phyloP scores from a whole-genome alignment of 2,329 filamentous ascomycete species.

The Colletotrichum gloeosporioides region DNA sequence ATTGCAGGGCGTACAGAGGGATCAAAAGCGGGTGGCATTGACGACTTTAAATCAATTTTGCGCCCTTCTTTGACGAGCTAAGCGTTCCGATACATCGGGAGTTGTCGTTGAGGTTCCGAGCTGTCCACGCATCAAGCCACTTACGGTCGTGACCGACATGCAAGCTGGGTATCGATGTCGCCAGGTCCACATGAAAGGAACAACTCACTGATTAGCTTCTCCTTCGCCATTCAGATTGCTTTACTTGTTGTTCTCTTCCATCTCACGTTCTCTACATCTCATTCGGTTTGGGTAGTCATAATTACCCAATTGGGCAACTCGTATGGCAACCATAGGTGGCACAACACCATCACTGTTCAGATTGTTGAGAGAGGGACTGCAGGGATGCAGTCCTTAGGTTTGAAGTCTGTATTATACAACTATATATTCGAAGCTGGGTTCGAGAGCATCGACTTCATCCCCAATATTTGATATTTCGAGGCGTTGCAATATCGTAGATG shows the following conservation, averaged over 20 bases:
- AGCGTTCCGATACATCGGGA: not conserved
- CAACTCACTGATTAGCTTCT: rapidly evolving
- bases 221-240: not conserved
- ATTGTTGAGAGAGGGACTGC: not conserved
- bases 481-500: rapidly evolving
- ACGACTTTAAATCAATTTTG: not conserved
- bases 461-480: not conserved
- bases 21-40: not conserved
- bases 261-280: not conserved
- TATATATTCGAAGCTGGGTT: too few species aligned
- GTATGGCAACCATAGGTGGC: not conserved
- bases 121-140: not conserved
- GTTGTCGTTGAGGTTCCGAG: not conserved
- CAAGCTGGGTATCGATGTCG: not conserved
- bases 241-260: rapidly evolving
- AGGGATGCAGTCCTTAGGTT: not conserved
- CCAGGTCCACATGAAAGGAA: rapidly evolving
- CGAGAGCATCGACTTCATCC: too few species aligned
- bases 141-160: rapidly evolving
- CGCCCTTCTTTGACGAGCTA: not conserved
- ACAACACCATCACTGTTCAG: not conserved
- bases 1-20: not conserved
- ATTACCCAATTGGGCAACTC: not conserved
- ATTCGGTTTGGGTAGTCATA: not conserved
- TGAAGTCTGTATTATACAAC: not conserved